Base-by-base conservation (phyloP, 2,329 filamentous ascomycete genomes). In the Erysiphe pulchra region DNA sequence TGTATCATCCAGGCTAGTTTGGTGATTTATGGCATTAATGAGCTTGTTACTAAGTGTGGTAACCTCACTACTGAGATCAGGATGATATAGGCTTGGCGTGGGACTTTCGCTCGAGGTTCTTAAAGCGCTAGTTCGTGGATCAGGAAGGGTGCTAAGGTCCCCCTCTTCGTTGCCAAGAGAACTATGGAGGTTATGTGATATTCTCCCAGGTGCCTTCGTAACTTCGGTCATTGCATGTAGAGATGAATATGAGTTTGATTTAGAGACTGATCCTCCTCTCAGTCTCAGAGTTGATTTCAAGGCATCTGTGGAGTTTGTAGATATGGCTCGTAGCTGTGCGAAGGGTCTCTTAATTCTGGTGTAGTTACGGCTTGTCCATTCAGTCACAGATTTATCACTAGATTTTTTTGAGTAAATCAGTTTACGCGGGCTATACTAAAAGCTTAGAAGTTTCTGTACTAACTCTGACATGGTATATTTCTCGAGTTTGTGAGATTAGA, bases 1-100 rank as follows among this genome's bases (percentile, higher is more conserved):
- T 11, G 75, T 81, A 60, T 98, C 90, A 61, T 95, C 90, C 40
- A 98, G 70, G 18, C 73, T 77, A 8, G 86, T 94, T 61, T 94
- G 86, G 60, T 92, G 80, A 59, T 98, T 98, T 62, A 98, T 94
- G 40, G 90, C 87, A 57, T 90, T 87, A 54, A 98, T 87, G 50
- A 98, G 75, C 61, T 98, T 98, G 43, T 85, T 87, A 62, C 85
- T 95, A 31, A 98, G 67, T 7, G 82, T 76, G 8, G 87, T 82
- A 28, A 98, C 83, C 62, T 95, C 90, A 47, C 71, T 65, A 51
- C 69, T 69, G 18, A 75, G 62, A 47, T 73, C 72, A 5, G 70
- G 69, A 49, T 73, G 69, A 40, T 65, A 67, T 2, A 24, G 7
- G 13, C 13, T 44, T 7, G 31, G 16, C 7, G 56, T 54, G 1